These are phyloP conservation scores for Penicillium argentinense DNA, from an alignment of 495 filamentous ascomycete species.

Conservation along the genomic window DNA sequence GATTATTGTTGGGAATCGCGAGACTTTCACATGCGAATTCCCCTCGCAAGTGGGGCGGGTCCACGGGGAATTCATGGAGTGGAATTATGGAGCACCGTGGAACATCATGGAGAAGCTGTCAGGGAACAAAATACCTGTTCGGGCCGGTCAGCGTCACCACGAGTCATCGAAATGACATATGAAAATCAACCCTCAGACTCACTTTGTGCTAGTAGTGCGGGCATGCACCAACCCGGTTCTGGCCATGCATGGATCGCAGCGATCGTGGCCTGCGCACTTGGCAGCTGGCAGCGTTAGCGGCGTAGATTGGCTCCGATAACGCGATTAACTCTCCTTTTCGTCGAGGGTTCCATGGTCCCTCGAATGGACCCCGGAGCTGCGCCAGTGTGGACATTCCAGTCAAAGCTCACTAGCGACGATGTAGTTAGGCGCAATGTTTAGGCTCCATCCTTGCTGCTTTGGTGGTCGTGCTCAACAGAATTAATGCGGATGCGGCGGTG, in stretches of 20 bases:
- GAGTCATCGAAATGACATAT: constrained; percentile 2
- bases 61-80: constrained; percentile 5
- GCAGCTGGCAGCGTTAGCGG: neutral
- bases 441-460: constrained; percentile 2
- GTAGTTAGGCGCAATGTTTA: constrained; percentile 7
- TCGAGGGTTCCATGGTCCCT: no score
- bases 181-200: neutral
- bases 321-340: neutral
- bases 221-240: neutral
- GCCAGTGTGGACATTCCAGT: no score
- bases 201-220: no score
- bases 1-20: constrained; percentile 12
- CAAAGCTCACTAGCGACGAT: no score
- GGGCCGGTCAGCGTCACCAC: neutral
- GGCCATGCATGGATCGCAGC: neutral
- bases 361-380: no score
- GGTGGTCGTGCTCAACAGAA: constrained; percentile 2
- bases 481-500: neutral
- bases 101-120: neutral
- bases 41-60: constrained; percentile 10
- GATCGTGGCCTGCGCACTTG: constrained; percentile 3
- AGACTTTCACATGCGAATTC: constrained; percentile 18
- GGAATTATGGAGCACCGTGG: neutral
- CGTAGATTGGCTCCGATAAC: neutral
- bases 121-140: neutral